A percentile compares a stretch with the other conserved stretches of the same genome.
Conservation (phyloP, 306 rosid genomes). For the Gynostemma pentaphyllum region DNA sequence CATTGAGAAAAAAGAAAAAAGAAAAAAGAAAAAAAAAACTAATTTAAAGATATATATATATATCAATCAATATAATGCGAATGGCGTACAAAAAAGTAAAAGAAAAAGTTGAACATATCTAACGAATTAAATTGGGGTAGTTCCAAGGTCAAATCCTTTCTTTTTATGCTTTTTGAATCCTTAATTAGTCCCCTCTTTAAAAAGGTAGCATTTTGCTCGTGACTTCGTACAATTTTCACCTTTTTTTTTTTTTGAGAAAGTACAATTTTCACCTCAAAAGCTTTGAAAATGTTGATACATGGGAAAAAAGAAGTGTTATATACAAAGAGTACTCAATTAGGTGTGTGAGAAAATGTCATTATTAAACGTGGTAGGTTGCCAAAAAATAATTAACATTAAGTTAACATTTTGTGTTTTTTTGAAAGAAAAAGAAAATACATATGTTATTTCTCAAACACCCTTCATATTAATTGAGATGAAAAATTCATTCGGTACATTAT, state of each 20-base stretch:
- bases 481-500: too few species aligned
- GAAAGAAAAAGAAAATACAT: too few species aligned
- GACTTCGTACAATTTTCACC: neutral
- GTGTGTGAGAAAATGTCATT: too few species aligned
- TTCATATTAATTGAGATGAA: too few species aligned
- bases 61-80: slow-evolving; percentile 1
- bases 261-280: neutral
- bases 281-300: neutral
- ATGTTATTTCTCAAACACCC: too few species aligned
- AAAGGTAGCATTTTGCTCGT: neutral
- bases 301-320: too few species aligned
- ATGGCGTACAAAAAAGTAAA: neutral
- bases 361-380: too few species aligned
- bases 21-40: neutral
- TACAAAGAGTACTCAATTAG: too few species aligned
- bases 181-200: neutral
- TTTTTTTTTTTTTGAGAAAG: too few species aligned
- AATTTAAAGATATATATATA: too few species aligned
- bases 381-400: too few species aligned
- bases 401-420: too few species aligned
- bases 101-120: neutral
- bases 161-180: neutral
- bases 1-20: neutral
- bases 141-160: neutral
- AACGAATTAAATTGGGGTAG: neutral